phyloP scores from a whole-genome alignment of 148 eudicot species.

The Rhododendron williamsianum region DNA sequence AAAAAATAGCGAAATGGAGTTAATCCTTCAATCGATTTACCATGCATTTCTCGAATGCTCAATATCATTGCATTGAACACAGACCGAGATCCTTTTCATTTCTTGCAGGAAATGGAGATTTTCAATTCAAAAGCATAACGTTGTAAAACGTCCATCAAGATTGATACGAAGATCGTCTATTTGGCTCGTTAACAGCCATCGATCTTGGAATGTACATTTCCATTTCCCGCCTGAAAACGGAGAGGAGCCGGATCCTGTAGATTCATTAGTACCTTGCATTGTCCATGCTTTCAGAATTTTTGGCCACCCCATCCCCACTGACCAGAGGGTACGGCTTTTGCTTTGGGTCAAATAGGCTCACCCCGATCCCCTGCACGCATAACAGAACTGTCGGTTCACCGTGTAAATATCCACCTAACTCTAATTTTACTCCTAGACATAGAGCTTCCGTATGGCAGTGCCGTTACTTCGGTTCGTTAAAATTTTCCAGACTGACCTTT shows the following conservation, averaged over 20 bases:
- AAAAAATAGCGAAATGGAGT: not conserved
- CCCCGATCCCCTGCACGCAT: slow-evolving; percentile 49
- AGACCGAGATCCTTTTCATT: not conserved
- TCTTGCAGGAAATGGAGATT: not conserved
- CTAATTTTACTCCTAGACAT: not conserved
- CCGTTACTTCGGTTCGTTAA: not conserved
- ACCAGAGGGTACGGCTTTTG: slow-evolving; percentile 51
- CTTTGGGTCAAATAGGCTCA: slow-evolving; percentile 39
- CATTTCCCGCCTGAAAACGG: not conserved
- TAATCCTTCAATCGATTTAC: not conserved
- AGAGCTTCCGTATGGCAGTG: not conserved
- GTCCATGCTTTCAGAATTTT: slow-evolving; percentile 31
- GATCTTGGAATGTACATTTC: not conserved
- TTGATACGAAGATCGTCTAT: not conserved
- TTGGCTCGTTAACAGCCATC: not conserved
- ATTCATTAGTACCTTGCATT: slow-evolving; percentile 44
- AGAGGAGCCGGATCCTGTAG: not conserved
- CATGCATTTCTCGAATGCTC: slow-evolving; percentile 1
- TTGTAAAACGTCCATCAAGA: not conserved
- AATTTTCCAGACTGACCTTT: not conserved
- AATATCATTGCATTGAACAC: not conserved
- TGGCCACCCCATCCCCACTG: slow-evolving; percentile 77
- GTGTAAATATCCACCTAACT: not conserved
- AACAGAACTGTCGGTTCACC: not conserved
- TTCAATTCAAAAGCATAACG: not conserved